Evolutionary conservation across 257 asterid genomes (phyloP).

Genomic region (Solanum rostratum): DNA sequence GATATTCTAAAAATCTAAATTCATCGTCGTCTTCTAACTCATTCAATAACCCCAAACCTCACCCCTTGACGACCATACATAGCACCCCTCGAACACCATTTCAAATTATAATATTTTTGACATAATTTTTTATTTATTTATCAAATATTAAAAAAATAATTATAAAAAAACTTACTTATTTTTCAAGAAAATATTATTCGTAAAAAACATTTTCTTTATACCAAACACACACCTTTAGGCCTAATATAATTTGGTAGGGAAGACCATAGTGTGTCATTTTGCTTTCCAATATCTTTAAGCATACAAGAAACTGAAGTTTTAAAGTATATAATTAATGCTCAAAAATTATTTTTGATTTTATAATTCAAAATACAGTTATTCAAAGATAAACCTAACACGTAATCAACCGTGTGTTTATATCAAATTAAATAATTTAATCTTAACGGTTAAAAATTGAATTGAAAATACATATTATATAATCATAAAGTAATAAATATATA

Average conservation of each 20-base stretch:
- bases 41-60: background rate
- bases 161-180: background rate
- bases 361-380: background rate
- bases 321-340: background rate
- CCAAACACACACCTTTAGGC: background rate
- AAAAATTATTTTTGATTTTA: background rate
- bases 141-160: background rate
- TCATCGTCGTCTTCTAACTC: background rate
- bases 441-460: background rate
- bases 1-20: background rate
- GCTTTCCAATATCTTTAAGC: background rate
- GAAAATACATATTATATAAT: background rate
- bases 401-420: background rate
- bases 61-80: background rate
- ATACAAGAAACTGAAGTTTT: background rate
- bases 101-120: background rate
- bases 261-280: background rate
- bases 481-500: background rate
- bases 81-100: background rate
- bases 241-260: background rate
- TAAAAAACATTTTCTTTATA: background rate
- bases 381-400: background rate
- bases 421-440: background rate
- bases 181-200: background rate
- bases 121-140: background rate